These are phyloP conservation scores for Lactifluus hygrophoroides DNA, from an alignment of 768 basidiomycete genomes.

Conservation along the genomic window DNA sequence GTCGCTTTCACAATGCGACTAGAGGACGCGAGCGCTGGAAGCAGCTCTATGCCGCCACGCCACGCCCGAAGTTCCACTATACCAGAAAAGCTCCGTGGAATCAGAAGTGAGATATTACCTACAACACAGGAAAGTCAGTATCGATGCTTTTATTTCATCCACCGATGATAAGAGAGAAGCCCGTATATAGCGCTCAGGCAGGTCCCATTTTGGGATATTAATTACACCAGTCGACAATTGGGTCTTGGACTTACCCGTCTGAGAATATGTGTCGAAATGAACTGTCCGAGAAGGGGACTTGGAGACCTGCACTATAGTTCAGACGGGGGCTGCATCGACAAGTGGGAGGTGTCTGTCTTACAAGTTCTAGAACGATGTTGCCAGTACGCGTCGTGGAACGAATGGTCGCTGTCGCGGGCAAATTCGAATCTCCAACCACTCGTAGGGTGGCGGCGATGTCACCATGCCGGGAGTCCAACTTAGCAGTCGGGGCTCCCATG, in stretches of 20 bases:
- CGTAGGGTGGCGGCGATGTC: conserved; percentile 2
- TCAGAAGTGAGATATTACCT: conserved; percentile 17
- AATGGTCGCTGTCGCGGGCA: conserved; percentile 4
- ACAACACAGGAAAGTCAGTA: conserved; percentile 11
- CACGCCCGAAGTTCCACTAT: conserved; percentile 12
- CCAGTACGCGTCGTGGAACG: conserved; percentile 3
- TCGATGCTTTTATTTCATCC: neutral
- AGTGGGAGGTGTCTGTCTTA: neutral
- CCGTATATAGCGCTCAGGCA: neutral
- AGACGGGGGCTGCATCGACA: neutral
- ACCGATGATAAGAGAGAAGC: conserved; percentile 6
- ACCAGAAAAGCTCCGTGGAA: conserved; percentile 18
- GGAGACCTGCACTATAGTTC: conserved; percentile 1
- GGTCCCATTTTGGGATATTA: conserved; percentile 2
- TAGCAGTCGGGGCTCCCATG: conserved; percentile 8
- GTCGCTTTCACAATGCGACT: neutral
- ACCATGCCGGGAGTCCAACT: conserved; percentile 5
- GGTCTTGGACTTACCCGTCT: conserved; percentile 7
- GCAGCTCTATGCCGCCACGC: conserved; percentile 6
- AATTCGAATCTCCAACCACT: neutral
- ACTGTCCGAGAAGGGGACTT: conserved; percentile 4
- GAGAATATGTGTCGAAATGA: conserved; percentile 15
- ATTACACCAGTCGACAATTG: neutral
- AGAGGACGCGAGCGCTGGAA: conserved; percentile 11
- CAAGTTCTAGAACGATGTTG: conserved; percentile 16